Conservation (phyloP, 139 green algal genomes). For the Chlorella sp. region DNA sequence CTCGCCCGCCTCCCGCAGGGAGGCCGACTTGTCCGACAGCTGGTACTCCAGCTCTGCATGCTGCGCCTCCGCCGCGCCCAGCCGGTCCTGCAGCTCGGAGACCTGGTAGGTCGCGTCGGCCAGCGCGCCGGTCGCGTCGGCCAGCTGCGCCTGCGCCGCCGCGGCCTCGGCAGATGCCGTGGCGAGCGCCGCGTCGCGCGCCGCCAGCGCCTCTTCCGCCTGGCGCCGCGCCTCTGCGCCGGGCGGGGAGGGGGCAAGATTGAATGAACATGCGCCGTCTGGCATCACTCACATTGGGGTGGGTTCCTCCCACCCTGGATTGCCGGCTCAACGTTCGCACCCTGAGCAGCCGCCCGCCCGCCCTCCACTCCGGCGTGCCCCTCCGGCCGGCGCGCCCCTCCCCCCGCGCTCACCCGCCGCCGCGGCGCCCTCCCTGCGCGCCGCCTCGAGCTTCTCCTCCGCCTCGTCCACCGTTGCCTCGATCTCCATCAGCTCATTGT, state of each 20-base stretch:
- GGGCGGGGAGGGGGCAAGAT: too few species aligned
- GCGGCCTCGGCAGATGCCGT: too few species aligned
- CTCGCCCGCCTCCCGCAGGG: conserved; percentile 11
- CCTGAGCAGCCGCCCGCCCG: background rate
- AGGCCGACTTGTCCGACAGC: conserved; percentile 20
- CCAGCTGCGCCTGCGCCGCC: too few species aligned
- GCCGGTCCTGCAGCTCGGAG: conserved; percentile 1
- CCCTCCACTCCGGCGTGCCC: background rate
- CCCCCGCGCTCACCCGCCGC: background rate
- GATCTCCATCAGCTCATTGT: conserved; percentile 34
- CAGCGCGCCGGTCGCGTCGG: too few species aligned
- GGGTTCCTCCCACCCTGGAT: background rate
- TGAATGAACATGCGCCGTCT: too few species aligned
- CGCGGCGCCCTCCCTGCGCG: background rate
- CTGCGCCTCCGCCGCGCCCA: conserved; percentile 5
- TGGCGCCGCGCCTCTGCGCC: too few species aligned
- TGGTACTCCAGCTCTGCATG: conserved; percentile 25
- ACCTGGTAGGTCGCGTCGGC: background rate
- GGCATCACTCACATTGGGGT: too few species aligned
- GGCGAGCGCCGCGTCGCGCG: too few species aligned
- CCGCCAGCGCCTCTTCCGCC: too few species aligned
- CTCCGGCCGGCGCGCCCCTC: too few species aligned
- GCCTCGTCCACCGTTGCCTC: too few species aligned
- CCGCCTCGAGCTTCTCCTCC: too few species aligned
- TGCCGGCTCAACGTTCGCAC: background rate